phyloP scores from a whole-genome alignment of 345 rosid species.

The Moricandia moricandioides region DNA sequence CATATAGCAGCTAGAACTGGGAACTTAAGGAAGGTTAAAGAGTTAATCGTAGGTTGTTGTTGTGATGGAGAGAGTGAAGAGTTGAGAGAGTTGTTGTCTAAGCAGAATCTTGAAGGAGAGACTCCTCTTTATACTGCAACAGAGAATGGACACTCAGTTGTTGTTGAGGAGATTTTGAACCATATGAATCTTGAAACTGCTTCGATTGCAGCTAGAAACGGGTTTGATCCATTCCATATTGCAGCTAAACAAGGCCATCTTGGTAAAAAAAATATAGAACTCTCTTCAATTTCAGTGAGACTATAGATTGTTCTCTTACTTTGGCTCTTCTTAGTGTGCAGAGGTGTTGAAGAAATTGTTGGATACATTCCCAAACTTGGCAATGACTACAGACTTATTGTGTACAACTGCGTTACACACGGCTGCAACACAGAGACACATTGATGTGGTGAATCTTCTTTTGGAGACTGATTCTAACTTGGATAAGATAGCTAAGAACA shows the following conservation, averaged over 20 bases:
- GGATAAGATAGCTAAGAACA: too few relatives aligned
- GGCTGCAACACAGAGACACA: conserved; percentile 58
- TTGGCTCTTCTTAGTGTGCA: conserved; percentile 43
- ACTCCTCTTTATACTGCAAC: conserved; percentile 91
- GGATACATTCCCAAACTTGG: conserved; percentile 74
- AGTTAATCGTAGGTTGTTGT: conserved; percentile 54
- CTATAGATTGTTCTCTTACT: conserved; percentile 1
- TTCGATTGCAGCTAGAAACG: conserved; percentile 78
- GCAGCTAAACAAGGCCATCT: conserved; percentile 96
- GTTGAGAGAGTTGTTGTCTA: conserved; percentile 54
- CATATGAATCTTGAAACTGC: conserved; percentile 72
- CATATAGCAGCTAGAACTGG: conserved; percentile 88
- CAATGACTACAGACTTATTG: conserved; percentile 83
- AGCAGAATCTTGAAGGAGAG: conserved; percentile 86
- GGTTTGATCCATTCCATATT: conserved; percentile 86
- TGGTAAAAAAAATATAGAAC: conserved; percentile 40
- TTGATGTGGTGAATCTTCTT: too few relatives aligned
- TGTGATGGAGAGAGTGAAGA: conserved; percentile 22
- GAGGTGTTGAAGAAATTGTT: conserved; percentile 76
- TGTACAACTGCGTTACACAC: conserved; percentile 97
- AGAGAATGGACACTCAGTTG: conserved; percentile 64
- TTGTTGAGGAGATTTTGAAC: conserved; percentile 71
- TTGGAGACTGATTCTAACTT: too few relatives aligned
- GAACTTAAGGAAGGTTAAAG: conserved; percentile 60
- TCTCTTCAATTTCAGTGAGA: too few relatives aligned